Conservation (phyloP, 73 alveolate genomes). For the Paraurostyla sp. region DNA sequence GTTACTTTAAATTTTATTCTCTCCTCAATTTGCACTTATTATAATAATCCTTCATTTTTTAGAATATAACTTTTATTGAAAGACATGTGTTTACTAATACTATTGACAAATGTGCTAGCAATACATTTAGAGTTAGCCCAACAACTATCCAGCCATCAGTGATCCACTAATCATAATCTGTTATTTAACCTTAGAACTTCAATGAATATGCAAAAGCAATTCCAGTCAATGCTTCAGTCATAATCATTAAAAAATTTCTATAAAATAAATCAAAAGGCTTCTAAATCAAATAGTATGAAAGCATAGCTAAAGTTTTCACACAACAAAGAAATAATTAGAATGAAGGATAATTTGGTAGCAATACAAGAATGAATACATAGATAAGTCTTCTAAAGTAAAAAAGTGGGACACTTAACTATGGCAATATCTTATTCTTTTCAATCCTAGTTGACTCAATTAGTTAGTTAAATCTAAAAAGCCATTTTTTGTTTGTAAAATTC, state of each 20-base stretch:
- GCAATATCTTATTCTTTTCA: neutral
- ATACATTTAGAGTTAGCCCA: neutral
- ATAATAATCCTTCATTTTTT: too few relatives aligned
- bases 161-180: neutral
- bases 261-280: neutral
- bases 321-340: conserved; percentile 17
- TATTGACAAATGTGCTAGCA: neutral
- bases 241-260: neutral
- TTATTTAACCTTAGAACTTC: neutral
- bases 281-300: neutral
- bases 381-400: conserved; percentile 39
- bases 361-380: neutral
- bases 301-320: neutral
- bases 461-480: neutral
- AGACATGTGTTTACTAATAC: too few relatives aligned
- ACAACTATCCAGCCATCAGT: conserved; percentile 42
- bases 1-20: too few relatives aligned
- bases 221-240: neutral
- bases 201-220: neutral
- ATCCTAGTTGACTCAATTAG: conserved; percentile 22
- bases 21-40: too few relatives aligned
- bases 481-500: neutral
- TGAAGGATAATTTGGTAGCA: neutral
- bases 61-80: too few relatives aligned
- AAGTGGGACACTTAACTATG: neutral